Evolutionary conservation across 495 filamentous ascomycete species (phyloP), one percentile per base, ranked within the genome.

Genomic region (Penicillium arizonense): DNA sequence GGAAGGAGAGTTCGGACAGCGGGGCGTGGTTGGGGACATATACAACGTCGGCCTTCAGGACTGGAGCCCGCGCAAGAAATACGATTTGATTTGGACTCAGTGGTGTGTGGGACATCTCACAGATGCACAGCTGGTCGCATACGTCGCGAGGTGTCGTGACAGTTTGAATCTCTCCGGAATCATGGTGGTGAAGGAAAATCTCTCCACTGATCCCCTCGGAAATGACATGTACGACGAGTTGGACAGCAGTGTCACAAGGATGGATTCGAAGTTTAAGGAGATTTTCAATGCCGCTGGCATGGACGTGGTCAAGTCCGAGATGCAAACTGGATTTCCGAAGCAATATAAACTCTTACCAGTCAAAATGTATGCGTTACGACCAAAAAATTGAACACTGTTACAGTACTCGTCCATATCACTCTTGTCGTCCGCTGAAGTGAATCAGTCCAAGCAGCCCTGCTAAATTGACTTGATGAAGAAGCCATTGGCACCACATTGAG

Each of bases 81-180:
- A 86, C 53, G 77, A 67, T 47, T 37, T 75, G 33, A 72, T 90
- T 45, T 81, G 78, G 78, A 88, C 82, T 41, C 91, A 96, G 69
- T 95, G 90, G 90, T 96, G 90, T 68, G 66, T 93, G 10, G 88
- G 89, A 8, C 86, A 96, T 61, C 70, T 96, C 50, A 90, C 82
- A 18, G 91, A 95, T 69, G 62, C 56, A 43, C 82, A 93, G 69
- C 63, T 96, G 8, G 80, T 83, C 10, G 73, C 57, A 13, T 93
- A 85, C 52, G 64, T 96, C 10, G 49, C 67, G 56, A 74, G 84
- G 36, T 88, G 88, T 61, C 75, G 68, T 44, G 56, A 57, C 0
- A 79, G 71, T 1, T 50, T 92, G 40, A 75, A 65, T 8, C 57
- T 58, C 0, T 50, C 33, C 3, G 70, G 86, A 52, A 67, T 71